phyloP scores from a whole-genome alignment of 2,329 filamentous ascomycete species.

The Aspergillus viridinutans region DNA sequence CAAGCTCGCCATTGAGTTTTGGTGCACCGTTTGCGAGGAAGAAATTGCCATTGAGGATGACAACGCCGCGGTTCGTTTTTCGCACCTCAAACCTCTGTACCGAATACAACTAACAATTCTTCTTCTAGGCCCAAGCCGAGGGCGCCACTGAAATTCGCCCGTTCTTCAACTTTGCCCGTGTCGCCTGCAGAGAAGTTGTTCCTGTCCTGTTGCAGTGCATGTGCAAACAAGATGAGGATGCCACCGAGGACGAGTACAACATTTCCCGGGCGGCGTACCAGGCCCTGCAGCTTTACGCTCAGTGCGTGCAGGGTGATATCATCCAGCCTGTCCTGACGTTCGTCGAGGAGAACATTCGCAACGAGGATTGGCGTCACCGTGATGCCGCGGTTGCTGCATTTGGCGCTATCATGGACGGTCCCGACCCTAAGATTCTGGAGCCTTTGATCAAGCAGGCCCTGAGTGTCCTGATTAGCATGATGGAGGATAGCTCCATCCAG shows the following conservation, averaged over 20 bases:
- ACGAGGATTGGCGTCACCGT: constrained; percentile 89
- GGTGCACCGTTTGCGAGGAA: constrained; percentile 99
- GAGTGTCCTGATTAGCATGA: constrained; percentile 86
- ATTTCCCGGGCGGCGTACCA: constrained; percentile 92
- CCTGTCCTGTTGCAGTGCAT: constrained; percentile 84
- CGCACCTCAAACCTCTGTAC: constrained; percentile 1
- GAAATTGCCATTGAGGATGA: constrained; percentile 98
- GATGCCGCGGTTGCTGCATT: constrained; percentile 97
- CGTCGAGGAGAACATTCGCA: constrained; percentile 84
- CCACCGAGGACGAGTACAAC: constrained; percentile 96
- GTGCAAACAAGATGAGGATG: constrained; percentile 97
- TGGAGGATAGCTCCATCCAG: constrained; percentile 80
- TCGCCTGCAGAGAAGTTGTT: constrained; percentile 90
- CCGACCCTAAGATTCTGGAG: constrained; percentile 85
- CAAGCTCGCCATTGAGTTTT: constrained; percentile 97
- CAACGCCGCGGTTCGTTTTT: constrained; percentile 65
- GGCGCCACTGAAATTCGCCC: constrained; percentile 79
- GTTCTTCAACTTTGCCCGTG: constrained; percentile 92
- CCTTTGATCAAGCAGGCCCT: constrained; percentile 95
- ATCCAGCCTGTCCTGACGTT: constrained; percentile 84
- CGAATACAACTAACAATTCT: constrained; percentile 3
- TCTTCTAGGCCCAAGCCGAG: constrained; percentile 57
- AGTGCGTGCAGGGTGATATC: constrained; percentile 79
- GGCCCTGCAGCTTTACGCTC: constrained; percentile 89
- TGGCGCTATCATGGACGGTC: constrained; percentile 97